phyloP scores from a whole-genome alignment of 2,329 filamentous ascomycete genomes.

The Alternaria alternata region DNA sequence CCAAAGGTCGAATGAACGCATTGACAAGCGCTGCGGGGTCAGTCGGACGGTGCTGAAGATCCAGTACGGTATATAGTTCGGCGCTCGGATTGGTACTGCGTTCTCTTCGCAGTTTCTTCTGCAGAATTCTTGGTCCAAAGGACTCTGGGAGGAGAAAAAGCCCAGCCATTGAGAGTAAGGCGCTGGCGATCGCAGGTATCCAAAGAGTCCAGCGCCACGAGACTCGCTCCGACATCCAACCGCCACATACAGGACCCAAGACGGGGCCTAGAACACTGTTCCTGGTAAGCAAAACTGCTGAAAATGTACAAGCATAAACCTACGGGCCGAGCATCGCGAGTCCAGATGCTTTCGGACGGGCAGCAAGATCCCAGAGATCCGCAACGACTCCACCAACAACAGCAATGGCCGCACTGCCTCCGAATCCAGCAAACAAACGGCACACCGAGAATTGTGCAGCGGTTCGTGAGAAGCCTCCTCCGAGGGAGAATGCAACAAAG shows the following conservation, averaged over 20 bases:
- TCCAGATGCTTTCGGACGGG: conserved; percentile 21
- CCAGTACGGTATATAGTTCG: conserved; percentile 18
- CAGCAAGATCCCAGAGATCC: conserved; percentile 56
- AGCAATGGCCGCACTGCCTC: conserved; percentile 18
- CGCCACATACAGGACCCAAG: conserved; percentile 23
- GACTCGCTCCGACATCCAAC: conserved; percentile 22
- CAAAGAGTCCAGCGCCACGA: conserved; percentile 24
- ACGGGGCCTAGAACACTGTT: conserved; percentile 17
- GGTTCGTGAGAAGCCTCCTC: conserved; percentile 21
- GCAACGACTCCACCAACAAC: conserved; percentile 43
- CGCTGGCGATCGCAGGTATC: conserved; percentile 21
- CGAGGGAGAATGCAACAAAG: conserved; percentile 35
- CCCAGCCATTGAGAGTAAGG: conserved; percentile 10
- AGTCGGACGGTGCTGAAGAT: conserved; percentile 5
- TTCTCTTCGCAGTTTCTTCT: neutral
- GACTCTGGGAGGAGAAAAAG: conserved; percentile 12
- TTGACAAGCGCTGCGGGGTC: conserved; percentile 9
- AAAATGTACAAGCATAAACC: neutral
- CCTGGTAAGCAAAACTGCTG: neutral
- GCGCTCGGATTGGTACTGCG: neutral
- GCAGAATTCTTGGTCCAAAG: conserved; percentile 6
- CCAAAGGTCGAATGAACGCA: conserved; percentile 12
- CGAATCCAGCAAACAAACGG: neutral
- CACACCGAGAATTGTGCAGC: neutral
- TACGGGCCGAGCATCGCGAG: conserved; percentile 18